These are phyloP conservation scores for Tolypocladium paradoxum DNA, from an alignment of 2,329 filamentous ascomycete genomes.

Conservation along the genomic window DNA sequence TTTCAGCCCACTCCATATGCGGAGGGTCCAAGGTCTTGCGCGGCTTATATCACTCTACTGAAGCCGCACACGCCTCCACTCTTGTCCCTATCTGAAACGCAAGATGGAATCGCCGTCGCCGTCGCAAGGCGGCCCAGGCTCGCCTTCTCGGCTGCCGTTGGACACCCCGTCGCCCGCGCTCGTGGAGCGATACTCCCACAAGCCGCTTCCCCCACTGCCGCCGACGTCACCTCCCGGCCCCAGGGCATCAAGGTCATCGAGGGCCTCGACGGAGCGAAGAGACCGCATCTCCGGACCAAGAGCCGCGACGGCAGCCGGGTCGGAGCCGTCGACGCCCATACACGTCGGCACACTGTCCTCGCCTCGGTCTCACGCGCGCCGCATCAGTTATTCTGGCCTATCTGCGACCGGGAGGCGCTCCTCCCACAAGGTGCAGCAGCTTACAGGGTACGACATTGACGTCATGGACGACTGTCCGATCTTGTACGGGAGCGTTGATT, in stretches of 20 bases:
- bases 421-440: constrained; percentile 28
- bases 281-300: background rate
- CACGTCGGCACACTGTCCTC: background rate
- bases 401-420: constrained; percentile 15
- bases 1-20: background rate
- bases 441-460: constrained; percentile 29
- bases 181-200: constrained; percentile 8
- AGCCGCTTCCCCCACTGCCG: constrained; percentile 11
- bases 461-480: constrained; percentile 7
- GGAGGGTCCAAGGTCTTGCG: background rate
- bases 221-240: background rate
- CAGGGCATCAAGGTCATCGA: background rate
- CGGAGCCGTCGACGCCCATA: background rate
- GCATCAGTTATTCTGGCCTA: background rate
- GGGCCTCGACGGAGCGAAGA: background rate
- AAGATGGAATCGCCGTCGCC: background rate
- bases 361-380: background rate
- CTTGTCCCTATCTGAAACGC: background rate
- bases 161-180: constrained; percentile 3
- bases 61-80: background rate
- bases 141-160: background rate
- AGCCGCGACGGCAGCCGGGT: background rate
- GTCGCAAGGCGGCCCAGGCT: background rate
- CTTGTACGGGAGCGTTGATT: background rate
- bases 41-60: background rate